These are phyloP conservation scores for Nicotiana benthamiana DNA, from an alignment of 257 asterid species.

Conservation along the genomic window DNA sequence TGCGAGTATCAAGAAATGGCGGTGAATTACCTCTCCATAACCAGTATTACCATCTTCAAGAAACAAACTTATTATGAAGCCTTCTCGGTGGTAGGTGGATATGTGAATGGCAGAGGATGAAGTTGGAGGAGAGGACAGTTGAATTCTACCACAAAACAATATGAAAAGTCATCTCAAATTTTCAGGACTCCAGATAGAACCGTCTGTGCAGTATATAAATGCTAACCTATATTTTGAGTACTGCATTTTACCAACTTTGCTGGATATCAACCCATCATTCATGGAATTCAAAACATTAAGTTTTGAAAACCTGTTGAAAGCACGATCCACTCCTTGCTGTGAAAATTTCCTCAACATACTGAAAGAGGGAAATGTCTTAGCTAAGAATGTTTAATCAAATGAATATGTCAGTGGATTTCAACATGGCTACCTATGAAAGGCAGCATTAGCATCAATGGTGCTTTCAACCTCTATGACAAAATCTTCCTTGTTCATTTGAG, in stretches of 20 bases:
- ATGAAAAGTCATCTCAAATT: neutral
- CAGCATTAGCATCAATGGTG: conserved; percentile 62
- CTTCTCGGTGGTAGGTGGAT: conserved; percentile 61
- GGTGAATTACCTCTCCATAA: conserved; percentile 67
- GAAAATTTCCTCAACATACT: conserved; percentile 65
- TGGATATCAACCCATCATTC: conserved; percentile 20
- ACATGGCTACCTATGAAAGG: conserved; percentile 58
- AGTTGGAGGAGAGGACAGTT: conserved; percentile 85
- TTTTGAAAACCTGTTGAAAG: conserved; percentile 49
- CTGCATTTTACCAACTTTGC: conserved; percentile 58
- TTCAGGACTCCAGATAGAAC: neutral
- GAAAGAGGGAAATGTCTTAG: conserved; percentile 25
- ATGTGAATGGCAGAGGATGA: conserved; percentile 42
- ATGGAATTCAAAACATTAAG: conserved; percentile 30
- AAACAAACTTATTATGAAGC: conserved; percentile 55
- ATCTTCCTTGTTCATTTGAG: conserved; percentile 61
- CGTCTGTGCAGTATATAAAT: neutral
- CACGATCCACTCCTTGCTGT: conserved; percentile 57
- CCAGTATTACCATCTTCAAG: conserved; percentile 86
- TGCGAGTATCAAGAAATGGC: neutral
- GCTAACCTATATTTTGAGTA: conserved; percentile 70
- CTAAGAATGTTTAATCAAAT: conserved; percentile 5
- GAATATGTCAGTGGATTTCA: neutral
- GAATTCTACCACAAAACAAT: conserved; percentile 45
- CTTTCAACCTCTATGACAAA: conserved; percentile 88